Evolutionary conservation across 371 early-diverging fungal genomes (phyloP), one percentile per base, ranked within the genome.

Genomic region (Lichtheimia ramosa): DNA sequence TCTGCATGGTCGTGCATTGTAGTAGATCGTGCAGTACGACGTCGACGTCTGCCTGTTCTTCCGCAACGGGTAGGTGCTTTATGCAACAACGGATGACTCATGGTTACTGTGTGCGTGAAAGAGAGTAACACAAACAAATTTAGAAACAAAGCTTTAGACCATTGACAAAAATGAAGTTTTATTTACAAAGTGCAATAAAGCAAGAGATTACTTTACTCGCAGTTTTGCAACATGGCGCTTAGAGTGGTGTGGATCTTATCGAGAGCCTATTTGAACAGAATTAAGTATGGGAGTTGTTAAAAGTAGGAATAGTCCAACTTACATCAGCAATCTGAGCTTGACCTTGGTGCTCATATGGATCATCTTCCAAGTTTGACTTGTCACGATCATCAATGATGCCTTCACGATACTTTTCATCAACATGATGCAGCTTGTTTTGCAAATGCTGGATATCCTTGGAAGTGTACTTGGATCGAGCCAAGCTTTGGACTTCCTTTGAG

Each of bases 301-400:
- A n/a, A n/a, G n/a, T n/a, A n/a, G n/a, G n/a, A n/a, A n/a, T n/a
- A n/a, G n/a, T n/a, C n/a, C n/a, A 40, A 39, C 56, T 54, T 60
- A 68, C 77, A 48, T 69, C 53, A 5, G 67, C 57, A 14, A 79
- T 70, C 49, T 75, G 74, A 40, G 75, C 74, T 49, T 68, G 69
- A 23, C 79, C 79, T 41, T 69, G 65, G 28, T 69, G 63, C 55
- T 79, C 79, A 52, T 79, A 79, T 24, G 63, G 68, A 39, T 69
- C 69, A 25, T 41, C 56, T 14, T 56, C 54, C n/a, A 56, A 43
- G 40, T 54, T 62, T 15, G 20, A 46, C 18, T 39, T 54, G 28
- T 66, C 50, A 43, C 58, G 48, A 55, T 63, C 68, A 34, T 61
- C 64, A 25, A 64, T 58, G 23, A 56, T 34, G 14, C 68, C 68